Conservation (phyloP, 495 filamentous ascomycete genomes). For the Penicillium pulvis region DNA sequence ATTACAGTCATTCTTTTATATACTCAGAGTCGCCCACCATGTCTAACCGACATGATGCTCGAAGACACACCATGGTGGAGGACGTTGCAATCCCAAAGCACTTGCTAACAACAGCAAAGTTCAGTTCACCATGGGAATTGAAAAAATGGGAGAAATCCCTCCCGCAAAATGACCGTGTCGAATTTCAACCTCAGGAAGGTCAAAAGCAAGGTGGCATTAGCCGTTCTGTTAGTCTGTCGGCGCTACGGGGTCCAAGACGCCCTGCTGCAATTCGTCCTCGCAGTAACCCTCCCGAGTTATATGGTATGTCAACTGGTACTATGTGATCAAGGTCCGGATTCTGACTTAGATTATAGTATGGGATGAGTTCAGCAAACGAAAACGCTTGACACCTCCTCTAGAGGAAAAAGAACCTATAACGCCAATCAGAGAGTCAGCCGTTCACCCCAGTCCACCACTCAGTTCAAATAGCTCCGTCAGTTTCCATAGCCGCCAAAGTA, state of each 20-base stretch:
- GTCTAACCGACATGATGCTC: not conserved
- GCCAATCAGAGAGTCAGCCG: conserved; percentile 15
- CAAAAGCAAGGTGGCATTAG: conserved; percentile 9
- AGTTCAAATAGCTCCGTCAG: conserved; percentile 10
- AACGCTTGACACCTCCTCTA: not conserved
- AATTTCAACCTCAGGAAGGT: conserved; percentile 5
- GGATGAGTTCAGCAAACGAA: not conserved
- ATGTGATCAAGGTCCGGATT: not conserved
- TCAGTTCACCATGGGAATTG: conserved; percentile 27
- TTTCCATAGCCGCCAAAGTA: conserved; percentile 12
- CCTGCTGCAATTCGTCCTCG: conserved; percentile 15
- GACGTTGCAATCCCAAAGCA: conserved; percentile 25
- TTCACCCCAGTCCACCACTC: conserved; percentile 12
- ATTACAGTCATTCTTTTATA: conserved; percentile 8
- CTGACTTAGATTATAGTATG: conserved; percentile 13
- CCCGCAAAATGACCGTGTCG: conserved; percentile 22
- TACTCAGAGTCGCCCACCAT: not conserved
- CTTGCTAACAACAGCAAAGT: conserved; percentile 27
- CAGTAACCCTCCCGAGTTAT: conserved; percentile 22
- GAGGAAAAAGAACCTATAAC: conserved; percentile 21
- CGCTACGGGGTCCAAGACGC: conserved; percentile 16
- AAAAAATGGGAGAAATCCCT: conserved; percentile 27
- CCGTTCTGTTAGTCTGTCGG: conserved; percentile 23
- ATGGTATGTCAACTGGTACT: conserved; percentile 13
- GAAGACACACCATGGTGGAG: conserved; percentile 19